These are phyloP conservation scores for Abelmoschus esculentus DNA, from an alignment of 345 rosid species.

Conservation along the genomic window DNA sequence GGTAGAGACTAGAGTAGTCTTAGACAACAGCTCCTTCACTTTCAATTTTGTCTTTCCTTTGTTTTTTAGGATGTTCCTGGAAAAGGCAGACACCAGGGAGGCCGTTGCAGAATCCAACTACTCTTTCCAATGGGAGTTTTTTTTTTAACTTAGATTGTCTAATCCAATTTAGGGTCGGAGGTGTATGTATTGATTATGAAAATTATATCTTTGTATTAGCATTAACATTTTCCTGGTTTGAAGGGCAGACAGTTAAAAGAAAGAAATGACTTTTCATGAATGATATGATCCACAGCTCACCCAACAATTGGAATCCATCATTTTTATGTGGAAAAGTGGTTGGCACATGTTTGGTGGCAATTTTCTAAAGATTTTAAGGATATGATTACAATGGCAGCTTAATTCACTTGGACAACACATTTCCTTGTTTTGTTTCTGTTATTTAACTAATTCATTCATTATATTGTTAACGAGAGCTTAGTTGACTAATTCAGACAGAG, in stretches of 20 bases:
- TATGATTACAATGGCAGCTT: neutral
- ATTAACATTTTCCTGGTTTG: neutral
- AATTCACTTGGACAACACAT: neutral
- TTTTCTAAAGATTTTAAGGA: neutral
- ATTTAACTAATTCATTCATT: neutral
- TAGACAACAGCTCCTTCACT: slow-evolving; percentile 15
- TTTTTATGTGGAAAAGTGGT: neutral
- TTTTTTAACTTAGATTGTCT: neutral
- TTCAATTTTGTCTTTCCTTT: slow-evolving; percentile 6
- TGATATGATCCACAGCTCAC: neutral
- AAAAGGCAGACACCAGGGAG: neutral
- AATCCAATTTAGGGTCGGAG: no score
- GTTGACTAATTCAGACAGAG: neutral
- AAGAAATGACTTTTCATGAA: neutral
- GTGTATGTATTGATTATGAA: no score
- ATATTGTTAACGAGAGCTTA: neutral
- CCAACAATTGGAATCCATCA: neutral
- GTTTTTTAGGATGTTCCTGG: neutral
- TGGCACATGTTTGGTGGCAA: slow-evolving; percentile 2
- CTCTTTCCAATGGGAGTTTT: neutral
- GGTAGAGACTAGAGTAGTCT: neutral
- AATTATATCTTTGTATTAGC: no score
- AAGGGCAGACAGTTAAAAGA: neutral
- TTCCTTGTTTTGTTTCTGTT: neutral
- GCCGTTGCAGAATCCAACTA: neutral